phyloP scores from a whole-genome alignment of 2,329 filamentous ascomycete species.

The Elsinoe necatrix region DNA sequence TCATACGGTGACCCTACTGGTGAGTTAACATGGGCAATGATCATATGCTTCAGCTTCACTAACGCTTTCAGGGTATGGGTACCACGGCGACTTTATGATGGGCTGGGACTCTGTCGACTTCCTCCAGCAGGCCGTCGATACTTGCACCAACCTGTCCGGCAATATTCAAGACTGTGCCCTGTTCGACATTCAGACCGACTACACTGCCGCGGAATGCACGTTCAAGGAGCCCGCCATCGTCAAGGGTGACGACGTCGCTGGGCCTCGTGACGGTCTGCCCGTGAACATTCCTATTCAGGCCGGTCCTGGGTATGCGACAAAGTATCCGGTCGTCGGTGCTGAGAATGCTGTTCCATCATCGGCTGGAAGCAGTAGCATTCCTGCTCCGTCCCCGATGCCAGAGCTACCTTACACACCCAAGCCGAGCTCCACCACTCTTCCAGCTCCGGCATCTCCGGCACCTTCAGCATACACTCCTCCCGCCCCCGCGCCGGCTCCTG shows the following conservation, averaged over 20 bases:
- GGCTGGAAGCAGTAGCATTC: not conserved
- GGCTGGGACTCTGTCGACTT: slow-evolving; percentile 61
- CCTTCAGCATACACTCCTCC: slow-evolving; percentile 15
- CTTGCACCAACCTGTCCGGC: slow-evolving; percentile 65
- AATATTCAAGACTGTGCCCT: slow-evolving; percentile 63
- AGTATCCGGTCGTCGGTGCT: slow-evolving; percentile 25
- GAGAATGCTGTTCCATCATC: not conserved
- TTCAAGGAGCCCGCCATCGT: slow-evolving; percentile 52
- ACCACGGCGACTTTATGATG: slow-evolving; percentile 71
- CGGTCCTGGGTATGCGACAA: slow-evolving; percentile 36
- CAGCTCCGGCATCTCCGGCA: slow-evolving; percentile 19
- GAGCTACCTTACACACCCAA: not conserved
- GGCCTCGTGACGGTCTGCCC: slow-evolving; percentile 53
- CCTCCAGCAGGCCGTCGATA: slow-evolving; percentile 62
- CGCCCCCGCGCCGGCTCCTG: slow-evolving; percentile 22
- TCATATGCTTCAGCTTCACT: slow-evolving; percentile 22
- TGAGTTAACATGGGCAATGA: slow-evolving; percentile 22
- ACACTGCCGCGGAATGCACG: slow-evolving; percentile 50
- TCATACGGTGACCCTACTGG: slow-evolving; percentile 71
- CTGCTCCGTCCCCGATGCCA: not conserved
- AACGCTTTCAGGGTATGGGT: slow-evolving; percentile 53
- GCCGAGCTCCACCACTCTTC: not conserved
- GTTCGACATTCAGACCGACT: slow-evolving; percentile 59
- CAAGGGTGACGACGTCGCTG: slow-evolving; percentile 50
- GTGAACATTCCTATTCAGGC: slow-evolving; percentile 50